Conservation (phyloP, 129 eudicot species). For the Helichrysum umbraculigerum region DNA sequence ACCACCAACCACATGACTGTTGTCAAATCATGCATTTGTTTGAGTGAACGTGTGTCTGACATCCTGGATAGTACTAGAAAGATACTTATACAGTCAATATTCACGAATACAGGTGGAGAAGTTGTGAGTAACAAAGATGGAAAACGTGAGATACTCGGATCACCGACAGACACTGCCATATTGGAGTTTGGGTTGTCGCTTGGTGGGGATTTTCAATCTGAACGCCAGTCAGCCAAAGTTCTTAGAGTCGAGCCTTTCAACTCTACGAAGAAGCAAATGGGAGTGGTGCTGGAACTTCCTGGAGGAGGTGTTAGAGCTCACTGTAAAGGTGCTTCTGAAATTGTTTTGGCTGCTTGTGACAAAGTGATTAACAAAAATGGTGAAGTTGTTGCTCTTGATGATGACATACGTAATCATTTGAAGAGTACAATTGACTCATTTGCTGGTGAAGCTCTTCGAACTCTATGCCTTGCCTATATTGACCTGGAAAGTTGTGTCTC, state of each 20-base stretch:
- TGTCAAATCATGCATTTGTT: conserved; percentile 80
- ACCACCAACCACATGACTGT: conserved; percentile 96
- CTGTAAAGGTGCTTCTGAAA: conserved; percentile 91
- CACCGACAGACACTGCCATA: conserved; percentile 87
- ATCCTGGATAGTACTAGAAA: conserved; percentile 41
- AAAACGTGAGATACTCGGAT: conserved; percentile 70
- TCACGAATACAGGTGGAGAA: conserved; percentile 86
- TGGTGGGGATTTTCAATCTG: conserved; percentile 76
- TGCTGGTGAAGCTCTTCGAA: conserved; percentile 86
- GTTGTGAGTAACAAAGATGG: conserved; percentile 65
- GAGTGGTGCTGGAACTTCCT: conserved; percentile 76
- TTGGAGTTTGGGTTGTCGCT: conserved; percentile 73
- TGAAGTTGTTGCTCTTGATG: conserved; percentile 66
- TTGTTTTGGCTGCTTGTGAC: conserved; percentile 77
- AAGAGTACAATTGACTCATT: conserved; percentile 61
- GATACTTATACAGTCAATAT: conserved; percentile 66
- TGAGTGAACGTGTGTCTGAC: conserved; percentile 42
- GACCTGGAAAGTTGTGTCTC: conserved; percentile 62
- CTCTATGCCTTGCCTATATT: conserved; percentile 81
- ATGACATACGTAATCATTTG: conserved; percentile 37
- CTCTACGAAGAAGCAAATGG: conserved; percentile 91
- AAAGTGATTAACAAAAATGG: conserved; percentile 66
- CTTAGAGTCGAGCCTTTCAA: conserved; percentile 88
- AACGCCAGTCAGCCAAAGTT: conserved; percentile 47
- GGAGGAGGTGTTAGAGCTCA: conserved; percentile 70